Conservation (phyloP, 441 rosid species). For the Pelargonium australe region DNA sequence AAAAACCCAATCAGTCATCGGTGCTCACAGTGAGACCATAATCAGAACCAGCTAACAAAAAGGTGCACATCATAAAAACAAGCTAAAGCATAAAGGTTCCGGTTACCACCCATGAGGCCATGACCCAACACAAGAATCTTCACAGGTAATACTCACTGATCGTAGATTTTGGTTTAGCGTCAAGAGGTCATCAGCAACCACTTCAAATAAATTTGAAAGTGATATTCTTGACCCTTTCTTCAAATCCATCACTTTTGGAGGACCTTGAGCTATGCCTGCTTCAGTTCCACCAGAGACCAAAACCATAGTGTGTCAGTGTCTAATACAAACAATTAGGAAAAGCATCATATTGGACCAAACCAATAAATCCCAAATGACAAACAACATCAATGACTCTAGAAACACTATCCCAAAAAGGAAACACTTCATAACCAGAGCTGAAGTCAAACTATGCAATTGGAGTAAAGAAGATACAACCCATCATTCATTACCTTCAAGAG, state of each 20-base stretch:
- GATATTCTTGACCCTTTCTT: conserved; percentile 48
- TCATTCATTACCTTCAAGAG: not conserved
- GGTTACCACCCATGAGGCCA: not conserved
- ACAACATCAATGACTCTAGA: too few relatives aligned
- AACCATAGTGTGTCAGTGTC: conserved; percentile 11
- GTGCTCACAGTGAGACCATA: not conserved
- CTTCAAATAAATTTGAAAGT: conserved; percentile 58
- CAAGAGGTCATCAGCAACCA: conserved; percentile 69
- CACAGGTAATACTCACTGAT: conserved; percentile 46
- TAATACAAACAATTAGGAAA: conserved; percentile 13
- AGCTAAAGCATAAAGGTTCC: not conserved
- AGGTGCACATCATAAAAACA: not conserved
- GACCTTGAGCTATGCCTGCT: conserved; percentile 40
- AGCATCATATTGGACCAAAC: not conserved
- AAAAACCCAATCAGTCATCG: too few relatives aligned
- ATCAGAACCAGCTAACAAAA: conserved; percentile 1
- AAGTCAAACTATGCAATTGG: not conserved
- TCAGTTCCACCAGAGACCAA: conserved; percentile 18
- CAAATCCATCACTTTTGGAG: conserved; percentile 38
- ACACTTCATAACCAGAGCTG: not conserved
- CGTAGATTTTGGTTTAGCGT: conserved; percentile 71
- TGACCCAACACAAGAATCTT: conserved; percentile 4
- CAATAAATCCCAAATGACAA: conserved; percentile 4
- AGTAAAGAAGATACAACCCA: not conserved
- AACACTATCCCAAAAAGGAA: too few relatives aligned